phyloP scores from a whole-genome alignment of 2,329 filamentous ascomycete genomes.

The Thelonectria discophora region DNA sequence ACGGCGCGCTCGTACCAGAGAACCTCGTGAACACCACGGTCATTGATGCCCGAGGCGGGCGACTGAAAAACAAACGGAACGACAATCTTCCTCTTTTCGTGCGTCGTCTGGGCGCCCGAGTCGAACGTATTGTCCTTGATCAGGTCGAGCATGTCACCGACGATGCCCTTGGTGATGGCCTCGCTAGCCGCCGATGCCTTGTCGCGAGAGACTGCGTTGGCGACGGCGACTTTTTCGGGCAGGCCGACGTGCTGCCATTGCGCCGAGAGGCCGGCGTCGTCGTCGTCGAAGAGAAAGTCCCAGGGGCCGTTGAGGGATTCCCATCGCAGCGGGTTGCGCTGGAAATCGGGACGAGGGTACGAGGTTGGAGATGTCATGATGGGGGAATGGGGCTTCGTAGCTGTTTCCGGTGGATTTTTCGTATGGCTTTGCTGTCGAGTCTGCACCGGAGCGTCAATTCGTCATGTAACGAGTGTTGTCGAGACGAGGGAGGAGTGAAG shows the following conservation, averaged over 20 bases:
- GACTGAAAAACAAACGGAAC: constrained; percentile 74
- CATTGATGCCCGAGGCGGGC: constrained; percentile 68
- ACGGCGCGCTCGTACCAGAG: constrained; percentile 71
- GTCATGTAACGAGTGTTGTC: not conserved
- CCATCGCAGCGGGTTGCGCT: constrained; percentile 65
- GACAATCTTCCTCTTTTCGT: constrained; percentile 62
- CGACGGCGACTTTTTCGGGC: constrained; percentile 52
- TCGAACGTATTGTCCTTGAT: constrained; percentile 56
- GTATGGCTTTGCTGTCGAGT: not conserved
- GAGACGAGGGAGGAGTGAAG: not conserved
- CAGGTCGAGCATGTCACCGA: constrained; percentile 57
- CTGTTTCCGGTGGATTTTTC: not conserved
- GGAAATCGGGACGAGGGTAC: constrained; percentile 73
- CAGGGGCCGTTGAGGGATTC: constrained; percentile 69
- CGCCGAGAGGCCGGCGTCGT: constrained; percentile 62
- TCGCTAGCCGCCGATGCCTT: constrained; percentile 50
- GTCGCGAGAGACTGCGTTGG: constrained; percentile 34
- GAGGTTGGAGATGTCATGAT: constrained; percentile 33
- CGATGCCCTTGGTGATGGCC: constrained; percentile 54
- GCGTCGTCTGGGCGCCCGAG: constrained; percentile 40
- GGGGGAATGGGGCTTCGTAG: not conserved
- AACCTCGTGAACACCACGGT: constrained; percentile 70
- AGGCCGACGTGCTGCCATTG: constrained; percentile 64
- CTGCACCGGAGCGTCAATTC: constrained; percentile 7
- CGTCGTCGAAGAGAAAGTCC: constrained; percentile 72